A percentile compares a stretch with the other conserved stretches of the same genome.
These are phyloP conservation scores for Galeopsis tetrahit DNA, from an alignment of 257 asterid genomes.

Conservation along the genomic window DNA sequence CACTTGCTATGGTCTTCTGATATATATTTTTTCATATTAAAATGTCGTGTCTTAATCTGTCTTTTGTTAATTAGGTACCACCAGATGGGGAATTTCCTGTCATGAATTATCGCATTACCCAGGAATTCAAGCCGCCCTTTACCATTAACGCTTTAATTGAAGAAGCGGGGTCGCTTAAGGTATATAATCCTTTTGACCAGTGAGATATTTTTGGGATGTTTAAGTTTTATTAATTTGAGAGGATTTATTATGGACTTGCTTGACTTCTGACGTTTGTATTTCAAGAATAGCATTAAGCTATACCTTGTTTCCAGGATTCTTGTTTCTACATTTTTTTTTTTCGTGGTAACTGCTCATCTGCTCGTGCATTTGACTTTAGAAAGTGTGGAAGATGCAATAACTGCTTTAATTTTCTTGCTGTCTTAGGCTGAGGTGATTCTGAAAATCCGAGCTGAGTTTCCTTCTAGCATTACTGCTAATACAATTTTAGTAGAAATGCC, in stretches of 20 bases:
- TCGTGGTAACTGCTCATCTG: slow-evolving; percentile 28
- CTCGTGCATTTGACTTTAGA: slow-evolving; percentile 12
- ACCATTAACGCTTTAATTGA: slow-evolving; percentile 86
- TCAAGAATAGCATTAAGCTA: slow-evolving; percentile 24
- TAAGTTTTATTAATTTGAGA: slow-evolving; percentile 24
- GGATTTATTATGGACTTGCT: slow-evolving; percentile 20
- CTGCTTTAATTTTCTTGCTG: slow-evolving; percentile 33
- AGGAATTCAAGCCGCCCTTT: slow-evolving; percentile 99
- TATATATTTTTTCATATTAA: slow-evolving; percentile 13
- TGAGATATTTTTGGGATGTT: slow-evolving; percentile 20
- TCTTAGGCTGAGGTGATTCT: slow-evolving; percentile 93
- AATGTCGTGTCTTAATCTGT: slow-evolving; percentile 25
- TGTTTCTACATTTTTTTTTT: neutral
- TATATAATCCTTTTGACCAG: slow-evolving; percentile 32
- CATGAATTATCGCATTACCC: slow-evolving; percentile 98
- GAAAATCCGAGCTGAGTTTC: slow-evolving; percentile 95
- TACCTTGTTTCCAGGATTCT: slow-evolving; percentile 23
- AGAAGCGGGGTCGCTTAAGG: slow-evolving; percentile 93
- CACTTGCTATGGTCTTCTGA: slow-evolving; percentile 30
- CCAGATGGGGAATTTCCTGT: slow-evolving; percentile 99
- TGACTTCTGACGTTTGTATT: slow-evolving; percentile 24
- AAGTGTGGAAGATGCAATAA: slow-evolving; percentile 30
- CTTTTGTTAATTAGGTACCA: slow-evolving; percentile 71
- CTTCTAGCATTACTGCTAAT: slow-evolving; percentile 83
- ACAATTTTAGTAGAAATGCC: slow-evolving; percentile 93